These are phyloP conservation scores for Venturia oleaginea DNA, from an alignment of 2,329 filamentous ascomycete species.

Conservation along the genomic window DNA sequence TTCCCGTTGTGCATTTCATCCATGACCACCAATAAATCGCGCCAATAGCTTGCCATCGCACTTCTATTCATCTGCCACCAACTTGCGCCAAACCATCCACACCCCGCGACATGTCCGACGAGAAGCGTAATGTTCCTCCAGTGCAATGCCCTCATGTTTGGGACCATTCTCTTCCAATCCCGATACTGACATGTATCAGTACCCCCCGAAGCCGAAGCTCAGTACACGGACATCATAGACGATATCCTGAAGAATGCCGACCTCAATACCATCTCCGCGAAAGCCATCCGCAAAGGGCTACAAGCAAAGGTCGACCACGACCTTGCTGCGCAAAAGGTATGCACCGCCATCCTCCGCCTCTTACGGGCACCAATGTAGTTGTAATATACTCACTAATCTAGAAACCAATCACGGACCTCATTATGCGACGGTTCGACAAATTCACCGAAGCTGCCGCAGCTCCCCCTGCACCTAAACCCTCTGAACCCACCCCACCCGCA, in stretches of 20 bases:
- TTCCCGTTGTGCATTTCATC: neutral
- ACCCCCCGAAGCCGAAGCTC: conserved; percentile 38
- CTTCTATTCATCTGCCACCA: neutral
- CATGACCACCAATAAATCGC: neutral
- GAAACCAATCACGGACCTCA: conserved; percentile 38
- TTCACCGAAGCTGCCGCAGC: conserved; percentile 30
- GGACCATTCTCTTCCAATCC: neutral
- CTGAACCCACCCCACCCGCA: conserved; percentile 31
- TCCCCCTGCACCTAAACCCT: conserved; percentile 17
- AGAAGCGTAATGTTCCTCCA: neutral
- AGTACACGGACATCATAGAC: conserved; percentile 53
- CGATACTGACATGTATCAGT: conserved; percentile 28
- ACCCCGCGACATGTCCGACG: neutral
- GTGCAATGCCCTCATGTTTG: neutral
- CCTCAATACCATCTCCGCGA: conserved; percentile 55
- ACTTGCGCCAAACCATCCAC: neutral
- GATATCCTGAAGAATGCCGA: conserved; percentile 51
- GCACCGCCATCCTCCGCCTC: conserved; percentile 13
- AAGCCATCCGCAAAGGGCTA: conserved; percentile 54
- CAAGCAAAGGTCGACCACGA: conserved; percentile 53
- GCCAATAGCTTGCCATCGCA: neutral
- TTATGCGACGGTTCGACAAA: conserved; percentile 42
- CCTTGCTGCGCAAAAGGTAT: conserved; percentile 53
- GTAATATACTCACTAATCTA: conserved; percentile 17
- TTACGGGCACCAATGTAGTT: neutral